Evolutionary conservation across 2,329 filamentous ascomycete genomes (phyloP), one percentile per base, ranked within the genome.

Genomic region (Amesomyces nigricolor): DNA sequence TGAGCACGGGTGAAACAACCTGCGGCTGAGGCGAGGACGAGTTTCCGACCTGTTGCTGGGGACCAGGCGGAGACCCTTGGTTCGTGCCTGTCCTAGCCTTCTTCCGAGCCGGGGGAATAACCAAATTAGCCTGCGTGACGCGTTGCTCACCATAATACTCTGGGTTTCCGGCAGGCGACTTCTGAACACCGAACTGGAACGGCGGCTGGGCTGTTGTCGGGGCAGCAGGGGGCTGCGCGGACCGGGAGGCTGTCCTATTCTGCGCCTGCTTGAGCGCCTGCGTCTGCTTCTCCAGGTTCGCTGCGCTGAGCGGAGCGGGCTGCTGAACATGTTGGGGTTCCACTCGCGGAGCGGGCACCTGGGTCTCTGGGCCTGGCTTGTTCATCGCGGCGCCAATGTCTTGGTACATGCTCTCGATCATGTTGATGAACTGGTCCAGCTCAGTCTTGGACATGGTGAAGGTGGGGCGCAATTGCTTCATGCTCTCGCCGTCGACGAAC

Each of bases 161-260:
- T 2, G 82, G 82, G 54, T 80, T 78, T 11, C 81, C 82, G 59
- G 82, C 79, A 32, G 83, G 82, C 5, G 82, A 84, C 8, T 74
- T 70, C 35, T 62, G 58, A 16, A 74, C 77, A 11, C 77, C 77
- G 54, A 85, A 76, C 26, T 73, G 69, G 66, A 82, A 83, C 0
- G 81, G 81, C 14, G 81, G 77, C 59, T 83, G 79, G 13, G 76
- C 64, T 1, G 77, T 77, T 0, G 79, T 85, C 14, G 82, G 81
- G 9, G 82, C 80, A 11, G 79, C 74, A 3, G 81, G 80, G 0
- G 77, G 69, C 58, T 79, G 75, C 8, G 71, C 73, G 8, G 69
- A 70, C 64, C 78, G 80, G 65, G 72, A 77, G 35, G 62, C 68
- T 4, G 71, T 70, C 52, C 73, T 72, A 56, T 75, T 73, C 53